phyloP scores from a whole-genome alignment of 2,329 filamentous ascomycete genomes.

The Fusarium clavum region DNA sequence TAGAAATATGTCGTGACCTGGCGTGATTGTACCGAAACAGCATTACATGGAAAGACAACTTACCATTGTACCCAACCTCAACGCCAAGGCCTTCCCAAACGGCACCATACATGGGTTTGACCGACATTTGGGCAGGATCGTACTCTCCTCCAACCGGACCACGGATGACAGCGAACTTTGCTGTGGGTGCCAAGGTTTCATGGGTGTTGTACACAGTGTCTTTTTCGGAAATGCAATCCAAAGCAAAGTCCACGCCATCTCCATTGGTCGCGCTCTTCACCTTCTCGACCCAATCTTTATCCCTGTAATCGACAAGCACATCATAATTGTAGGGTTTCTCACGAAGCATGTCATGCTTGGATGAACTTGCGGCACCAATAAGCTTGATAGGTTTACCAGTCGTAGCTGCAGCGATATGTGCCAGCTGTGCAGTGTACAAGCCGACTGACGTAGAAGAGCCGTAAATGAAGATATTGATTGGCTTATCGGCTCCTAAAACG shows the following conservation, averaged over 20 bases:
- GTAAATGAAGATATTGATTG: constrained; percentile 47
- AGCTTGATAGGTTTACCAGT: constrained; percentile 36
- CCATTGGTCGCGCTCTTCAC: constrained; percentile 43
- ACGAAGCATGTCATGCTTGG: constrained; percentile 45
- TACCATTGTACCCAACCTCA: constrained; percentile 54
- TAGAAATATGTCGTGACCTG: too few species aligned
- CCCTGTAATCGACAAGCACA: constrained; percentile 54
- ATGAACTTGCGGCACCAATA: constrained; percentile 47
- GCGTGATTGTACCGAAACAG: too few species aligned
- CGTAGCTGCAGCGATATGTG: constrained; percentile 16
- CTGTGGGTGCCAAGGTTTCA: constrained; percentile 44
- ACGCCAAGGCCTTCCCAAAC: constrained; percentile 58
- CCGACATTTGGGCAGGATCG: constrained; percentile 36
- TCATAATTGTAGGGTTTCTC: constrained; percentile 53
- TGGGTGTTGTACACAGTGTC: constrained; percentile 49
- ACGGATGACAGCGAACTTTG: constrained; percentile 45
- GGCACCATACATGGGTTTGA: constrained; percentile 54
- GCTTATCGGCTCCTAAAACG: too few species aligned
- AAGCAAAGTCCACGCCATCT: constrained; percentile 50
- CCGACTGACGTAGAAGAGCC: constrained; percentile 52
- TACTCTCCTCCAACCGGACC: constrained; percentile 41
- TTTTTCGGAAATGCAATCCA: constrained; percentile 56
- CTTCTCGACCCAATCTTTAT: constrained; percentile 49
- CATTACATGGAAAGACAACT: too few species aligned
- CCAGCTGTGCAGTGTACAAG: constrained; percentile 50